Evolutionary conservation across 2,329 filamentous ascomycete species (phyloP).

Genomic region (Sarocladiaceae sp.): DNA sequence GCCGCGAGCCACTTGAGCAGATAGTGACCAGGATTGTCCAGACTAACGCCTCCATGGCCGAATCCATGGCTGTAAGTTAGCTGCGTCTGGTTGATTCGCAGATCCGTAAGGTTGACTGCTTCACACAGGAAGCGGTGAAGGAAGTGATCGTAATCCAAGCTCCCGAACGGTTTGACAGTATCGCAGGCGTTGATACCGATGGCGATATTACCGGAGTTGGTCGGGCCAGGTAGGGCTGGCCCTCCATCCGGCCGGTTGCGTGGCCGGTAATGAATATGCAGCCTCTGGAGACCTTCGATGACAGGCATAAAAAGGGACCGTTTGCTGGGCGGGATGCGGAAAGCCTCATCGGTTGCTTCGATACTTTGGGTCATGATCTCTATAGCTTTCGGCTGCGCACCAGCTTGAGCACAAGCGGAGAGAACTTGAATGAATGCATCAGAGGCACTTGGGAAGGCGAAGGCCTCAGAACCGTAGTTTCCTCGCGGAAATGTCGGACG

Average conservation of each 20-base stretch:
- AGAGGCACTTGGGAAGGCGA: not conserved
- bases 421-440: constrained; percentile 33
- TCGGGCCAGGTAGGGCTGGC: no score
- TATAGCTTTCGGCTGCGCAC: constrained; percentile 34
- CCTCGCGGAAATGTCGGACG: constrained; percentile 7
- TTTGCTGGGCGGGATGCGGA: constrained; percentile 30
- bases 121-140: constrained; percentile 34
- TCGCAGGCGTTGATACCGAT: not conserved
- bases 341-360: constrained; percentile 38
- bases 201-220: not conserved
- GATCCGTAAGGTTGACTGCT: constrained; percentile 40
- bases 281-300: constrained; percentile 38
- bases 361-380: constrained; percentile 42
- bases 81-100: constrained; percentile 43
- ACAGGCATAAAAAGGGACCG: constrained; percentile 20
- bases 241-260: not conserved
- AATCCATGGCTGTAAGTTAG: not conserved
- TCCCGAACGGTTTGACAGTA: not conserved
- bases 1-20: constrained; percentile 36
- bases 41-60: not conserved
- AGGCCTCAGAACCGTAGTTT: not conserved
- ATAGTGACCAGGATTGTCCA: constrained; percentile 8
- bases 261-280: constrained; percentile 26
- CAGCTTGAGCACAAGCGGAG: constrained; percentile 36
- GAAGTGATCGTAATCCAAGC: not conserved